Evolutionary conservation across 306 rosid species (phyloP).

Genomic region (Comarum palustre): DNA sequence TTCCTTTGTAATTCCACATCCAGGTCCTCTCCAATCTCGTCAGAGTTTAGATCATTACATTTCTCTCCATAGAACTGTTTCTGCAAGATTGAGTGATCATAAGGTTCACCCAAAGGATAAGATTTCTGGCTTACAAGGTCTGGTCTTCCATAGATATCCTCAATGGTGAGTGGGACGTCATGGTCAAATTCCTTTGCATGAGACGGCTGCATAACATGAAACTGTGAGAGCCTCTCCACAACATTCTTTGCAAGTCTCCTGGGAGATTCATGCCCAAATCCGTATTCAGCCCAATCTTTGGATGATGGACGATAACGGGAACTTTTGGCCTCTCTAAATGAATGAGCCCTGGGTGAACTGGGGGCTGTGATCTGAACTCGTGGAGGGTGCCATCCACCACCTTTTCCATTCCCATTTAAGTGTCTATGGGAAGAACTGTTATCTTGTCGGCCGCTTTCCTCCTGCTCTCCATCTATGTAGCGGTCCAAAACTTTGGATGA

Average conservation of each 20-base stretch:
- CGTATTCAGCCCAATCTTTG: slow-evolving; percentile 65
- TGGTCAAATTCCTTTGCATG: slow-evolving; percentile 42
- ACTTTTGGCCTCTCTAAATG: slow-evolving; percentile 65
- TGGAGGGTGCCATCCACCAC: slow-evolving; percentile 66
- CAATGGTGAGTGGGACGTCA: slow-evolving; percentile 67
- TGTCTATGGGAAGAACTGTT: slow-evolving; percentile 40
- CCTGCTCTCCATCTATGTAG: slow-evolving; percentile 87
- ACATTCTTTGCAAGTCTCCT: slow-evolving; percentile 81
- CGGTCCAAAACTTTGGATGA: slow-evolving; percentile 72
- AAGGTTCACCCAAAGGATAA: slow-evolving; percentile 42
- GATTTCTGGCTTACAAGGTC: slow-evolving; percentile 43
- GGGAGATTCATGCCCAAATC: slow-evolving; percentile 71
- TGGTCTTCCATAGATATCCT: slow-evolving; percentile 62
- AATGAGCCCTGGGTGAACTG: slow-evolving; percentile 64
- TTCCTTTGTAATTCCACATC: slow-evolving; percentile 60
- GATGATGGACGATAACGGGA: slow-evolving; percentile 45
- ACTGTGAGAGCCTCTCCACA: slow-evolving; percentile 75
- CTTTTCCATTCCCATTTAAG: slow-evolving; percentile 42
- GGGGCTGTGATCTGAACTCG: slow-evolving; percentile 63
- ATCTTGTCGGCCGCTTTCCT: slow-evolving; percentile 42
- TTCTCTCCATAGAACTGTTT: slow-evolving; percentile 27
- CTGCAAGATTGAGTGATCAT: slow-evolving; percentile 29
- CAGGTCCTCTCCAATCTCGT: slow-evolving; percentile 49
- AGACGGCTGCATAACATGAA: slow-evolving; percentile 43
- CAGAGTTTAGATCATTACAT: slow-evolving; percentile 35